Conservation (phyloP, 306 rosid genomes). For the Potentilla sterilis region DNA sequence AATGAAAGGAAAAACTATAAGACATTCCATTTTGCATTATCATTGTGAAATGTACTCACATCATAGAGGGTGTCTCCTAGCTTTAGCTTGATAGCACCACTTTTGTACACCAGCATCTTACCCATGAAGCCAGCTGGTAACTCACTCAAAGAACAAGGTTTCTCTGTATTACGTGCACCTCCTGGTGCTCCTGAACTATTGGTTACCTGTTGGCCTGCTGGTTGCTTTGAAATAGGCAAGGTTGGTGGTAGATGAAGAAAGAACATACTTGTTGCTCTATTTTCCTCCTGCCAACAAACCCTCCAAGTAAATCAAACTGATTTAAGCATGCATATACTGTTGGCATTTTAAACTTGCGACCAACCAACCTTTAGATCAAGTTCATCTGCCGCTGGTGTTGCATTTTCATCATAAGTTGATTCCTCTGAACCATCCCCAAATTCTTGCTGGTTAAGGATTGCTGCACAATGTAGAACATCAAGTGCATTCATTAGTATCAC, state of each 20-base stretch:
- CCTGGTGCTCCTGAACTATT: slow-evolving; percentile 28
- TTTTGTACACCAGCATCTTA: slow-evolving; percentile 73
- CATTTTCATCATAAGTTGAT: slow-evolving; percentile 48
- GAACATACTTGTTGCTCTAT: slow-evolving; percentile 51
- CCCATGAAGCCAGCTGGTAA: slow-evolving; percentile 76
- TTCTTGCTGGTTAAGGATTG: slow-evolving; percentile 63
- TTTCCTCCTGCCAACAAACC: slow-evolving; percentile 64
- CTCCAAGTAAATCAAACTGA: slow-evolving; percentile 24
- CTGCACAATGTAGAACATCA: slow-evolving; percentile 34
- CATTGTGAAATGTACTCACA: slow-evolving; percentile 42
- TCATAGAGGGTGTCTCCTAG: slow-evolving; percentile 72
- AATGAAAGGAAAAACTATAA: not conserved
- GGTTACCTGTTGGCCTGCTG: slow-evolving; percentile 29
- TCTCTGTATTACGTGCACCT: slow-evolving; percentile 23
- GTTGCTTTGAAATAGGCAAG: slow-evolving; percentile 43
- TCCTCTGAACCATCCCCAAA: slow-evolving; percentile 58
- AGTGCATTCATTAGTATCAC: not conserved
- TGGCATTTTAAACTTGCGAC: slow-evolving; percentile 5
- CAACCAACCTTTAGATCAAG: slow-evolving; percentile 69
- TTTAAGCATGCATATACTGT: slow-evolving; percentile 2
- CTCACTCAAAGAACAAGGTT: slow-evolving; percentile 39
- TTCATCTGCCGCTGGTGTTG: slow-evolving; percentile 43
- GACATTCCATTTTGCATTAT: not conserved
- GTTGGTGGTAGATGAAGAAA: slow-evolving; percentile 58
- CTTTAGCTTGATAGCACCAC: slow-evolving; percentile 80